These are phyloP conservation scores for Ceratocystis lukuohia DNA, from an alignment of 2,329 filamentous ascomycete genomes.

Conservation along the genomic window DNA sequence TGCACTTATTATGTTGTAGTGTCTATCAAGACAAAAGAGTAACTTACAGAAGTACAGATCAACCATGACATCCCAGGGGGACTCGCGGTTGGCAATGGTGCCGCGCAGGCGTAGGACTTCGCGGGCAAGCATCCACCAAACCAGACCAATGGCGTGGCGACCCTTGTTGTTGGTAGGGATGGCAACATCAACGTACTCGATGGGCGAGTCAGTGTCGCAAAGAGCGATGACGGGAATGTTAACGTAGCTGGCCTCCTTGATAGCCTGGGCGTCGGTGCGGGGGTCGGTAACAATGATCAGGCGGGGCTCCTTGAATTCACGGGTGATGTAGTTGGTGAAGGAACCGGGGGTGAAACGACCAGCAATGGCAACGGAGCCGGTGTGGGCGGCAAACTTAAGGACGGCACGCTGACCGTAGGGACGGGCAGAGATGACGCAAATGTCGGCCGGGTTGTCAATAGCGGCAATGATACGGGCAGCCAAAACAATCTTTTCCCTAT, in stretches of 20 bases:
- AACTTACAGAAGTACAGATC: conserved; percentile 94
- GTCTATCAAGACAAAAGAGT: neutral
- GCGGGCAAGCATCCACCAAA: conserved; percentile 99
- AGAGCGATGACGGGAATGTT: conserved; percentile 99
- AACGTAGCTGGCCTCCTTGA: conserved; percentile 99
- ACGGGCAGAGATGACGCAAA: conserved; percentile 98
- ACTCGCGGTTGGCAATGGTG: conserved; percentile 89
- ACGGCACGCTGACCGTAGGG: conserved; percentile 99
- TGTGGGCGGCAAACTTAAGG: conserved; percentile 99
- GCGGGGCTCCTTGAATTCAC: conserved; percentile 99
- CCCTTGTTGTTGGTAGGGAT: conserved; percentile 99
- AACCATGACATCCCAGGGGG: conserved; percentile 97
- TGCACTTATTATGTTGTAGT: neutral
- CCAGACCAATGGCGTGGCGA: conserved; percentile 92
- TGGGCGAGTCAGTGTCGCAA: conserved; percentile 97
- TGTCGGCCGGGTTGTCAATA: conserved; percentile 98
- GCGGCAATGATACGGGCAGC: conserved; percentile 97
- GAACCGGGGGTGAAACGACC: conserved; percentile 99
- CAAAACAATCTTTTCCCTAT: conserved; percentile 98
- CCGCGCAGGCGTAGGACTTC: conserved; percentile 98
- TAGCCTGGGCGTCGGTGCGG: conserved; percentile 98
- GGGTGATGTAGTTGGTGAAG: conserved; percentile 99
- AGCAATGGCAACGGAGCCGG: conserved; percentile 92
- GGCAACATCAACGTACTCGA: conserved; percentile 98
- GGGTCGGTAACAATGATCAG: conserved; percentile 99